Conservation (phyloP, 139 green algal genomes). For the Haematococcus sp. region DNA sequence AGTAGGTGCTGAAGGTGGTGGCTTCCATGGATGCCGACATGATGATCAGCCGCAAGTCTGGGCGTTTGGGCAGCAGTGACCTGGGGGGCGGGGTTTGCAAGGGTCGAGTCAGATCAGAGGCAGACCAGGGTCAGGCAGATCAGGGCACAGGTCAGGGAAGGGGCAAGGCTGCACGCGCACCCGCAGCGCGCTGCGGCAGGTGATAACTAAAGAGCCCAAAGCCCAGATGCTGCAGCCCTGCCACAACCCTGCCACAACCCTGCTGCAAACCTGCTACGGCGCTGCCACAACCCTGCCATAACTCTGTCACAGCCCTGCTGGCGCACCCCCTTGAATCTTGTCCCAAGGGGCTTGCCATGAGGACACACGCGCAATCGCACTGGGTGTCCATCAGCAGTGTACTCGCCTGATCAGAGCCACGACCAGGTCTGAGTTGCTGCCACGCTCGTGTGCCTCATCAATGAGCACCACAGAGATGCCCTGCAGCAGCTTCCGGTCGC, state of each 20-base stretch:
- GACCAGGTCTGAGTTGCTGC: background rate
- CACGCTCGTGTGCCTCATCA: constrained; percentile 33
- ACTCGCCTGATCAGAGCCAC: background rate
- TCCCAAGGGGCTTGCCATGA: background rate
- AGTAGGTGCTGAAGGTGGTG: background rate
- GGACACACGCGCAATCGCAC: background rate
- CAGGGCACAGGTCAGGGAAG: no score
- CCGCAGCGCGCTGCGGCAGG: no score
- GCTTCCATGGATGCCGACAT: constrained; percentile 15
- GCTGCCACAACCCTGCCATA: no score
- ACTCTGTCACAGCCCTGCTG: no score
- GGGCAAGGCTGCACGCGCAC: no score
- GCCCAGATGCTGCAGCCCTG: no score
- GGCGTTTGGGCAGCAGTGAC: background rate
- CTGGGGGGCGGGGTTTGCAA: background rate
- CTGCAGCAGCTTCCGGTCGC: background rate
- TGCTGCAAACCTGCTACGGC: no score
- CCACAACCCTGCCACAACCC: no score
- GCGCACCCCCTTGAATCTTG: no score
- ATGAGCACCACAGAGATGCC: constrained; percentile 16
- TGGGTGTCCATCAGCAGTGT: background rate
- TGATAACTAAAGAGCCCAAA: no score
- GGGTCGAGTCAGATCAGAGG: background rate
- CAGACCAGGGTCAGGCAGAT: no score
- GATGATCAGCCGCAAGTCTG: constrained; percentile 7